Base-by-base conservation (phyloP, 1,139 yeast species). In the Nadsonia starkeyi-henricii region DNA sequence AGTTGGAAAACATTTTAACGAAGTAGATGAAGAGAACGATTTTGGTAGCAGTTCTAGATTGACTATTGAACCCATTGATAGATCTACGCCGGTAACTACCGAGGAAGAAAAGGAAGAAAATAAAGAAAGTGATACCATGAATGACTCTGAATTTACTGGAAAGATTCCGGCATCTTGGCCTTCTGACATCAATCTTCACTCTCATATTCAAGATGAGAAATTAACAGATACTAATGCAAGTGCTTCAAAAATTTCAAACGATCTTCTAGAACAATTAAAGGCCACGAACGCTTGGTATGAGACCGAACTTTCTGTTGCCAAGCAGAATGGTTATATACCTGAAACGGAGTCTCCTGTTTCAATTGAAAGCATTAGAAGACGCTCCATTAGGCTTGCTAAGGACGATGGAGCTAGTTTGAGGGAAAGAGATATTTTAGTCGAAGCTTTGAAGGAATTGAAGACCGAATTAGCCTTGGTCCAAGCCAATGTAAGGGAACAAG, bases 241-340 rank as follows among this genome's bases (percentile, higher is more conserved):
- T 45, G 45, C 50, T 18, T 43, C 48, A 41, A n/a, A n/a, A 15
- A 7, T 15, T 33, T 33, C 39, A 13, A n/a, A 12, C 17, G 58
- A 59, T 46, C 62, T 57, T 2, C 47, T 60, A 41, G 65, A 62
- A 47, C 57, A 56, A 41, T 55, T 62, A 33, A 62, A 61, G 49
- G 65, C 64, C 2, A 59, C 64, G 20, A 62, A 62, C 47, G 57
- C 64, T 1, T 62, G 65, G 65, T 62, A 62, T 47, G 65, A 62
- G 50, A 47, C 58, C 2, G 65, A 62, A 46, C 57, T 62, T 28
- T 55, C 61, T 2, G 55, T 59, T 23, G 65, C 65, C 2, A 52
- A 52, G 23, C 59, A 59, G 19, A 55, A 58, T 19, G 65, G 65
- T 1, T 62, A 53, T 46, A 55, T 61, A 20, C 61, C 64, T 8